Evolutionary conservation across 2,329 filamentous ascomycete species (phyloP), one percentile per base, ranked within the genome.

Genomic region (Cytospora mali): DNA sequence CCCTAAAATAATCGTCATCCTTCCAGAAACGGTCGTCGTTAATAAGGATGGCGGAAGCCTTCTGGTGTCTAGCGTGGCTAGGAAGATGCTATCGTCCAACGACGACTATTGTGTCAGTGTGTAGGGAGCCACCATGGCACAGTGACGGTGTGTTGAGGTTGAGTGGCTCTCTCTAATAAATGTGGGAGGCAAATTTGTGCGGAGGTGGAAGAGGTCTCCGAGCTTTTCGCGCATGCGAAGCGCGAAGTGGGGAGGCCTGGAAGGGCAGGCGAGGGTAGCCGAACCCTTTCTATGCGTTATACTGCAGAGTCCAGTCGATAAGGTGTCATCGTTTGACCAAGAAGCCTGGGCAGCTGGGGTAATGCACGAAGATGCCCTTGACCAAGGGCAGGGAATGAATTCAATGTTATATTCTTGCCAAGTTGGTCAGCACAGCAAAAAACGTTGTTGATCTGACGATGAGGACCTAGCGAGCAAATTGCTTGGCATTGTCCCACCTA

Each of bases 181-280:
- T 28, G 48, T 58, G 57, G 57, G 35, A 60, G 57, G 57, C 50
- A 29, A 60, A 54, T 54, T 39, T 54, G 35, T 53, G 50, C 56
- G 25, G 50, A 23, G 52, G 39, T 48, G 28, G 7, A 53, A 54
- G 27, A 53, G 27, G 33, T 13, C 28, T 48, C 28, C 50, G 57
- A 21, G 25, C 4, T 35, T 58, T 21, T 23, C 39, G 23, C 55
- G 49, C 31, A 48, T 35, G 57, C 57, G 31, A 54, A 54, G 39
- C 58, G 39, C 39, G 42, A 46, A 46, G 42, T 46, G 42, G 42
- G 21, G 42, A 46, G n/a, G n/a, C n/a, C n/a, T n/a, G n/a, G n/a
- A n/a, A n/a, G n/a, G n/a, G n/a, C n/a, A n/a, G n/a, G n/a, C n/a
- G n/a, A n/a, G 42, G 21, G 42, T 23, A 13, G n/a, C 21, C 39